Evolutionary conservation across 345 rosid species (phyloP), one percentile per base, ranked within the genome.

Genomic region (Pistacia atlantica): DNA sequence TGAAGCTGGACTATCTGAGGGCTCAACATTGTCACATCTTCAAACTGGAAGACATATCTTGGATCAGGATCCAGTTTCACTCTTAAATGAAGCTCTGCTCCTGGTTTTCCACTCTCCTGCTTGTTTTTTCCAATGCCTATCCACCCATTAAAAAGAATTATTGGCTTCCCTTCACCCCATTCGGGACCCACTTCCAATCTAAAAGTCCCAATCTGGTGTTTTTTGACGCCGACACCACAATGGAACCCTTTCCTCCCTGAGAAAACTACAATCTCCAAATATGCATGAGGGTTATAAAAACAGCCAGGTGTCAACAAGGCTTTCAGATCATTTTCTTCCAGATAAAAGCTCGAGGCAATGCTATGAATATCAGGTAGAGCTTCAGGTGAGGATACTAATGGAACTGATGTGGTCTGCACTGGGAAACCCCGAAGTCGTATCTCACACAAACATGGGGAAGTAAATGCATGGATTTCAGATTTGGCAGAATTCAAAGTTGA

Each of bases 1-100:
- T 88, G 97, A 78, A 91, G 95, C 87, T 95, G 98, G 82, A 91
- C 97, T 57, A 95, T 89, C 84, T 95, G 98, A 82, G 98, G 97
- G 75, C 98, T 95, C 80, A 80, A 76, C 68, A 84, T 88, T 66
- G 97, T 93, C 69, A 85, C 82, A 75, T 95, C 98, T 81, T 95
- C 98, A 63, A 95, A 95, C 88, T 95, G 97, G 82, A 95, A 95
- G 45, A 95, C 90, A 67, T 91, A 95, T 79, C 97, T 84, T 45
- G 98, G 98, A 83, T 95, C 97, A 76, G 98, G 98, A 86, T 91
- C 98, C 1, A 93, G 86, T 81, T 91, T 90, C 73, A 95, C 95
- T 78, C 84, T 90, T 87, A 95, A 81, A 79, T 95, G 98, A 81
- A 95, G 98, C 79, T 93, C 95, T 22, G 86, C 93, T 31, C 81